Base-by-base conservation (phyloP, 345 rosid species). In the Eucalyptus tenuipes region DNA sequence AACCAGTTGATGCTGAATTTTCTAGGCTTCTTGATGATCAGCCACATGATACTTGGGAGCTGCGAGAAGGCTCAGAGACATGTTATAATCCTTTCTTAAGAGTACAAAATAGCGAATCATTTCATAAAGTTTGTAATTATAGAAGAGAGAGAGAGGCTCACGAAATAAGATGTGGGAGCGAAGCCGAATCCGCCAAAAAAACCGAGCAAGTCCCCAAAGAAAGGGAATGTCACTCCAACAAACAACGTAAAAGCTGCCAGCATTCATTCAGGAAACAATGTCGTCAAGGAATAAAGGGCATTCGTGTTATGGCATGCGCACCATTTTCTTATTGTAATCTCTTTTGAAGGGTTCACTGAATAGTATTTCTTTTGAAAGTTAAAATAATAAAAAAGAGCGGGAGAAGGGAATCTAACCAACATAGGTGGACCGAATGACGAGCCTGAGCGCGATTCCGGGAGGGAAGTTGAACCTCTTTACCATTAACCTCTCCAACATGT, bases 161-260 rank as follows among this genome's bases (percentile, higher is more conserved):
- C 99, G 86, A 98, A 97, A 92, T 92, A 98, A 82, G 99, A 95
- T 87, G 98, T 97, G 86, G 99, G 98, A 49, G 99, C 97, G 90
- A 96, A 97, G 24, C 99, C 97, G 88, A 98, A 98, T 90, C 99
- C 99, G 31, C 99, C 99, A 85, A 98, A 98, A 93, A 96, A 98
- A 64, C 99, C 99, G 88, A 98, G 95, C 89, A 98, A 96, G 90
- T 98, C 99, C 84, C 99, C 99, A 49, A 98, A 96, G 93, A 98
- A 98, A 3, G 99, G 99, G 91, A 98, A 98, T 7, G 95, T 96
- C 86, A 97, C 96, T 92, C 97, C 99, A 68, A 93, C 55, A 68
- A 98, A 95, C 75, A 98, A 90, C 27, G 99, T 97, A 89, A 98
- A 94, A 84, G 97, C 99, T 96, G 98, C 92, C 85, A 86, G 15